Percentiles rank a stretch among this genome's conserved stretches.
These are phyloP conservation scores for Haematococcus sp. DNA, from an alignment of 139 green algal genomes.

Conservation along the genomic window DNA sequence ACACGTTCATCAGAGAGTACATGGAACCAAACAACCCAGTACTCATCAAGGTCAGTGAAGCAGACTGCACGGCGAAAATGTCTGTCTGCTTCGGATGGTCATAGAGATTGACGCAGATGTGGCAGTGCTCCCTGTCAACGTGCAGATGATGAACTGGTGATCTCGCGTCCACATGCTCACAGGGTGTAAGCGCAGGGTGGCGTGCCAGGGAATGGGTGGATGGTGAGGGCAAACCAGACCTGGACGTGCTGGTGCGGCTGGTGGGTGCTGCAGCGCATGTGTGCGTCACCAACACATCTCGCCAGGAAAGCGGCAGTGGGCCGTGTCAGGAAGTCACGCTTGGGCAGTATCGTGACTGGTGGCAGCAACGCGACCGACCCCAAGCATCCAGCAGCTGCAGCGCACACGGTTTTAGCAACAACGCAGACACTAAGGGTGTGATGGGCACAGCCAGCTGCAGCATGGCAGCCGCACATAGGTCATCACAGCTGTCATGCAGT, in stretches of 20 bases:
- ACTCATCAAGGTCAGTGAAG: constrained; percentile 50
- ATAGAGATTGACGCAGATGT: neutral
- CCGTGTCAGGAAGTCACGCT: constrained; percentile 46
- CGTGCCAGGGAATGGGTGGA: constrained; percentile 42
- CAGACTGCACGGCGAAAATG: neutral
- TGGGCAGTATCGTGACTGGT: constrained; percentile 48
- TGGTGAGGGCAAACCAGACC: constrained; percentile 21
- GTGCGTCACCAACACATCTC: constrained; percentile 45
- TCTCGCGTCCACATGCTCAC: neutral
- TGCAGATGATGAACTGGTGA: neutral
- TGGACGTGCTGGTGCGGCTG: constrained; percentile 26
- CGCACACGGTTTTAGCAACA: neutral
- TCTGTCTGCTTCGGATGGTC: neutral
- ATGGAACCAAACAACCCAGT: constrained; percentile 70
- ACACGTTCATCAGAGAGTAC: constrained; percentile 52
- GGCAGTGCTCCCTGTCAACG: neutral
- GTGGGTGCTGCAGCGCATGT: constrained; percentile 42
- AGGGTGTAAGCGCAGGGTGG: constrained; percentile 51
- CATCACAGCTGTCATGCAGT: too few species aligned
- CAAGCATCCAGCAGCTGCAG: too few species aligned
- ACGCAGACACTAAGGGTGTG: constrained; percentile 1
- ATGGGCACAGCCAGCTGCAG: constrained; percentile 4
- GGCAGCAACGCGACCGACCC: constrained; percentile 32
- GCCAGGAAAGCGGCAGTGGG: constrained; percentile 35
- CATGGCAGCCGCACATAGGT: neutral